These are phyloP conservation scores for Thielaviopsis musarum DNA, from an alignment of 2,329 filamentous ascomycete species.

Conservation along the genomic window DNA sequence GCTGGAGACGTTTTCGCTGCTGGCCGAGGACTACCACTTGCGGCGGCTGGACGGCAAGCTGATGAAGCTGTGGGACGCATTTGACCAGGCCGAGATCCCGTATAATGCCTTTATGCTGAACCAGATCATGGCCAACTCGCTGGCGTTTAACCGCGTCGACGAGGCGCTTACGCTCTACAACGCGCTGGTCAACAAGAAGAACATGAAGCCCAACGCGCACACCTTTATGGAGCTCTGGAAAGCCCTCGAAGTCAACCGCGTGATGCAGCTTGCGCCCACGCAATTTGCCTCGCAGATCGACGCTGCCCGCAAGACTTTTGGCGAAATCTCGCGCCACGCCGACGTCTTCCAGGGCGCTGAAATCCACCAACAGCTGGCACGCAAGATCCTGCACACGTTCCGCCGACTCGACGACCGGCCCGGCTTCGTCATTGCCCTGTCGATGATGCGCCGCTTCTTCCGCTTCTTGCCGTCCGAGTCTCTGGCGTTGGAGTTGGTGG, in stretches of 20 bases:
- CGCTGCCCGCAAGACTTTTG: conserved; percentile 27
- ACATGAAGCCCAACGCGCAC: conserved; percentile 44
- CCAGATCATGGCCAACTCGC: conserved; percentile 51
- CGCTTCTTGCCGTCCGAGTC: conserved; percentile 27
- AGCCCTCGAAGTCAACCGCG: conserved; percentile 34
- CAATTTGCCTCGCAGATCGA: conserved; percentile 18
- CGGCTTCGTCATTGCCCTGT: conserved; percentile 29
- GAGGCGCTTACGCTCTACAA: conserved; percentile 40
- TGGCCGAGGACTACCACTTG: conserved; percentile 55
- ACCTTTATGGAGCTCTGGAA: conserved; percentile 56
- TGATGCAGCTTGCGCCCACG: conserved; percentile 20
- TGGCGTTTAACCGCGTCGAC: conserved; percentile 38
- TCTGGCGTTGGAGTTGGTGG: conserved; percentile 29
- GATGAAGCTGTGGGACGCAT: conserved; percentile 42
- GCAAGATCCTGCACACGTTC: conserved; percentile 34
- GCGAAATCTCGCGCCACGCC: conserved; percentile 31
- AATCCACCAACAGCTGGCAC: conserved; percentile 30
- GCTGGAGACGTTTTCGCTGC: conserved; percentile 60
- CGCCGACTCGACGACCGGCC: conserved; percentile 27
- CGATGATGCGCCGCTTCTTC: conserved; percentile 26
- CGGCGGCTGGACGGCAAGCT: conserved; percentile 41
- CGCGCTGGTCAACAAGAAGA: conserved; percentile 31
- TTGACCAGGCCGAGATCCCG: conserved; percentile 44
- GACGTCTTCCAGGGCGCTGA: conserved; percentile 23
- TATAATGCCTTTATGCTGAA: conserved; percentile 66